Conservation (phyloP, 768 basidiomycete genomes). For the Suillus subaureus region DNA sequence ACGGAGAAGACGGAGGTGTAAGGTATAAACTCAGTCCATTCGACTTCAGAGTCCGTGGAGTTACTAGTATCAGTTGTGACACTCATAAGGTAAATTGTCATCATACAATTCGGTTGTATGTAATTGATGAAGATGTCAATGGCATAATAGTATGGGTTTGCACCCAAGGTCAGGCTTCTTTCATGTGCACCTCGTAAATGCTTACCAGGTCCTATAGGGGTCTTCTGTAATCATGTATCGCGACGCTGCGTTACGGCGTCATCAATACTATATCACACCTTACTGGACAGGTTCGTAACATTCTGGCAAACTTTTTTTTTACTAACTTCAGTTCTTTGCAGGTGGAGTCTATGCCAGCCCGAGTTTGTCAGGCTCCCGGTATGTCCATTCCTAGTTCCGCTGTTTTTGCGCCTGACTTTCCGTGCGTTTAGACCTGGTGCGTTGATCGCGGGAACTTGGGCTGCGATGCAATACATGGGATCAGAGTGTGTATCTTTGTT, state of each 20-base stretch:
- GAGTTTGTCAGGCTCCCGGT: constrained; percentile 89
- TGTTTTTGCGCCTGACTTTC: not conserved
- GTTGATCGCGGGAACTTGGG: constrained; percentile 94
- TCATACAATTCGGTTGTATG: not conserved
- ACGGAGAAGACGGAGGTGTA: constrained; percentile 50
- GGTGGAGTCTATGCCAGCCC: constrained; percentile 93
- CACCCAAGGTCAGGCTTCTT: constrained; percentile 71
- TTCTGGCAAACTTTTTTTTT: not conserved
- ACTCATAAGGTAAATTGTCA: constrained; percentile 74
- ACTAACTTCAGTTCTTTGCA: constrained; percentile 18
- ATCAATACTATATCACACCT: constrained; percentile 87
- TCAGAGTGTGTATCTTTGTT: constrained; percentile 56
- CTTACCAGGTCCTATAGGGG: constrained; percentile 48
- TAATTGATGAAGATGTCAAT: not conserved
- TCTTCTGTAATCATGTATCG: constrained; percentile 97
- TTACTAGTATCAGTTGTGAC: constrained; percentile 95
- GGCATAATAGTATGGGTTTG: constrained; percentile 77
- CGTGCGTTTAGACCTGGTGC: constrained; percentile 70
- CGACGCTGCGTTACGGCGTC: constrained; percentile 67
- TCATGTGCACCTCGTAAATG: constrained; percentile 6
- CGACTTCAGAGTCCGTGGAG: constrained; percentile 89
- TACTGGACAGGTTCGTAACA: constrained; percentile 66
- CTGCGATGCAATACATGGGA: constrained; percentile 93
- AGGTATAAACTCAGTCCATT: constrained; percentile 66
- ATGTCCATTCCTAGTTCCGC: constrained; percentile 19